Conservation (phyloP, 169 alveolate genomes). For the Babesia bovis region DNA sequence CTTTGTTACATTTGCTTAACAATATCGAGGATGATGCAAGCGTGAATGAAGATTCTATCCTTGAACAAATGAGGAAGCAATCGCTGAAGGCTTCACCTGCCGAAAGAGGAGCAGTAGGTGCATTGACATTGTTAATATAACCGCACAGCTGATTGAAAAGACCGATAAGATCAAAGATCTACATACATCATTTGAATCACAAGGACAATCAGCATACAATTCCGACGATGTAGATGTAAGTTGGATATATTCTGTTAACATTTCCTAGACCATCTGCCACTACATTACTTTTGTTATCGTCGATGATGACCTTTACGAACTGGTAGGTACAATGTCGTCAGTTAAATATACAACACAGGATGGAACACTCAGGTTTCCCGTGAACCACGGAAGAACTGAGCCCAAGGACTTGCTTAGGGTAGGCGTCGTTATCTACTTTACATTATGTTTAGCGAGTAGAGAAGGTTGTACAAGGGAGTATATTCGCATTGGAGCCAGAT, state of each 20-base stretch:
- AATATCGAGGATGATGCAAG: background rate
- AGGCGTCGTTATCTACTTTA: background rate
- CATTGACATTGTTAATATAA: background rate
- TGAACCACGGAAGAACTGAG: conserved; percentile 18
- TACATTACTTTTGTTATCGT: conserved; percentile 35
- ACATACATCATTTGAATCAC: background rate
- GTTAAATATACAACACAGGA: conserved; percentile 3
- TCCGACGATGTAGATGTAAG: background rate
- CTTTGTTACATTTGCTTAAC: conserved; percentile 38
- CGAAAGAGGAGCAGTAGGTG: conserved; percentile 14
- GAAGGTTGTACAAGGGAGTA: background rate
- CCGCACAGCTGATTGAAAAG: conserved; percentile 6
- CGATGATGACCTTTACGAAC: conserved; percentile 12
- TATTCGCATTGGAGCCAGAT: conserved; percentile 19
- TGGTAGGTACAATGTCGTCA: background rate
- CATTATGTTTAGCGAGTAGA: background rate
- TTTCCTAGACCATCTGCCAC: background rate
- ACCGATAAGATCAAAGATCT: conserved; percentile 13
- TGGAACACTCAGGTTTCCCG: conserved; percentile 11
- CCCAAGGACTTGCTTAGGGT: conserved; percentile 3
- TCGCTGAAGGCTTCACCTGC: conserved; percentile 7
- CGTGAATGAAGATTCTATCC: background rate
- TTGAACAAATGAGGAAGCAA: background rate
- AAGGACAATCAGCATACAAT: conserved; percentile 12
- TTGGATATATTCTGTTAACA: background rate